phyloP scores from a whole-genome alignment of 352 stramenopile species.

The Peronosclerospora sorghi region DNA sequence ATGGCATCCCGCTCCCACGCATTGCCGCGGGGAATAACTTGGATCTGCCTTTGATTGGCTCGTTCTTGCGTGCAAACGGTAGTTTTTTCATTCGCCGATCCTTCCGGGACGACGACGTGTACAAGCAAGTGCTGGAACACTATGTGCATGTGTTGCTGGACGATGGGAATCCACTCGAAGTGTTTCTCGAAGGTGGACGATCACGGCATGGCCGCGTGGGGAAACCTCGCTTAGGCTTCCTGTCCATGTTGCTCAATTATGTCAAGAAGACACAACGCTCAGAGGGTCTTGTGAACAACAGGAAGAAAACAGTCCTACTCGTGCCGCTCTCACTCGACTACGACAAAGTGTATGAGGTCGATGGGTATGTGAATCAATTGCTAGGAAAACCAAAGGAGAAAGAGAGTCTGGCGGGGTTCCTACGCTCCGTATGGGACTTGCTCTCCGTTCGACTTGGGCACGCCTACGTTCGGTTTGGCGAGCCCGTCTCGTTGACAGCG shows the following conservation, averaged over 20 bases:
- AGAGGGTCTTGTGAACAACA: conserved; percentile 4
- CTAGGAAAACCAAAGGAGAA: conserved; percentile 79
- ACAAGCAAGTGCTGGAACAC: conserved; percentile 77
- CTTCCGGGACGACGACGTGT: conserved; percentile 56
- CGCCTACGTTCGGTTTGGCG: conserved; percentile 78
- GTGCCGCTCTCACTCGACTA: conserved; percentile 86
- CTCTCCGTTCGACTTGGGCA: conserved; percentile 69
- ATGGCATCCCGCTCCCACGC: conserved; percentile 72
- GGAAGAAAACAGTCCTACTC: conserved; percentile 50
- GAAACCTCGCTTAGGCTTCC: conserved; percentile 59
- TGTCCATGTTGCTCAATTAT: conserved; percentile 65
- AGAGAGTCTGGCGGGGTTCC: conserved; percentile 61
- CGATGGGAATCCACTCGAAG: conserved; percentile 77
- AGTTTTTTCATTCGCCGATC: conserved; percentile 87
- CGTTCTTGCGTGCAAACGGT: conserved; percentile 73
- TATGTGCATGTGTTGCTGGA: conserved; percentile 78
- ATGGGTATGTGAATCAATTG: conserved; percentile 80
- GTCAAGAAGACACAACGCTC: conserved; percentile 15
- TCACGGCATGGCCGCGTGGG: conserved; percentile 70
- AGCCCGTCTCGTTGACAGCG: conserved; percentile 47
- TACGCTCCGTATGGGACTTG: conserved; percentile 62
- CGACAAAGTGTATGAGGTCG: conserved; percentile 82
- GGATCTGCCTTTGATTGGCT: conserved; percentile 68
- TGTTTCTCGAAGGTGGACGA: conserved; percentile 84
- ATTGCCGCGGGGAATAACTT: conserved; percentile 85